Conservation (phyloP, 176 grass and related monocot species). For the Elaeis guineensis region DNA sequence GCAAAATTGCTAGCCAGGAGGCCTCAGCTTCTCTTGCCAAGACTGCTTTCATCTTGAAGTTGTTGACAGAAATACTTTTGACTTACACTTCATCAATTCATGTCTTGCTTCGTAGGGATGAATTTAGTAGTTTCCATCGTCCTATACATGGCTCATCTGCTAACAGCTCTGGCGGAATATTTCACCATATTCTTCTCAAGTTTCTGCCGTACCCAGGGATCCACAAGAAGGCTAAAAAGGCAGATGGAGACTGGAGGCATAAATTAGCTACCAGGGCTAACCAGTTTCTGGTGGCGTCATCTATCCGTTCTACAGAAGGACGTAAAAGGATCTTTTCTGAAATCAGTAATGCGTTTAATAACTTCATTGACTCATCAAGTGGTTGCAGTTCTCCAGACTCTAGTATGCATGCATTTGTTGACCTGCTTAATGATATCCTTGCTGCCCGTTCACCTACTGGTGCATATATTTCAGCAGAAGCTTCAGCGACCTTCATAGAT, state of each 20-base stretch:
- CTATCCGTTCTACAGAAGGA: slow-evolving; percentile 73
- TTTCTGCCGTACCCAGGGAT: slow-evolving; percentile 63
- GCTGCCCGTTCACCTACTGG: slow-evolving; percentile 92
- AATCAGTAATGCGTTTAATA: slow-evolving; percentile 58
- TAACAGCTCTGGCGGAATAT: slow-evolving; percentile 47
- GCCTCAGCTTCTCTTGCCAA: slow-evolving; percentile 74
- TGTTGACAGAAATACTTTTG: slow-evolving; percentile 85
- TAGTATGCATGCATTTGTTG: slow-evolving; percentile 76
- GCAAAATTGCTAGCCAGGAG: slow-evolving; percentile 62
- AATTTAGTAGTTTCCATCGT: slow-evolving; percentile 42
- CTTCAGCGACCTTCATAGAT: slow-evolving; percentile 79
- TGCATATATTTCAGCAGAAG: slow-evolving; percentile 74
- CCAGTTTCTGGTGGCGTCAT: slow-evolving; percentile 93
- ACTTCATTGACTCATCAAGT: slow-evolving; percentile 47
- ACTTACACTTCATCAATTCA: slow-evolving; percentile 89
- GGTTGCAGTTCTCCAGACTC: slow-evolving; percentile 39
- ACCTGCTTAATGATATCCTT: slow-evolving; percentile 93
- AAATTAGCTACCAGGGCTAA: slow-evolving; percentile 77
- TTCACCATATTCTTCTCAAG: slow-evolving; percentile 74
- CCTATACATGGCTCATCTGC: slow-evolving; percentile 21
- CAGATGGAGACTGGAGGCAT: slow-evolving; percentile 89
- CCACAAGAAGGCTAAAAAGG: slow-evolving; percentile 89
- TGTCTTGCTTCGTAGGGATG: slow-evolving; percentile 81
- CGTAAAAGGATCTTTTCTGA: slow-evolving; percentile 92
- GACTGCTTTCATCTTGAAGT: slow-evolving; percentile 69